Base-by-base conservation (phyloP, 2,329 filamentous ascomycete genomes). In the Scortechinia acanthostroma region DNA sequence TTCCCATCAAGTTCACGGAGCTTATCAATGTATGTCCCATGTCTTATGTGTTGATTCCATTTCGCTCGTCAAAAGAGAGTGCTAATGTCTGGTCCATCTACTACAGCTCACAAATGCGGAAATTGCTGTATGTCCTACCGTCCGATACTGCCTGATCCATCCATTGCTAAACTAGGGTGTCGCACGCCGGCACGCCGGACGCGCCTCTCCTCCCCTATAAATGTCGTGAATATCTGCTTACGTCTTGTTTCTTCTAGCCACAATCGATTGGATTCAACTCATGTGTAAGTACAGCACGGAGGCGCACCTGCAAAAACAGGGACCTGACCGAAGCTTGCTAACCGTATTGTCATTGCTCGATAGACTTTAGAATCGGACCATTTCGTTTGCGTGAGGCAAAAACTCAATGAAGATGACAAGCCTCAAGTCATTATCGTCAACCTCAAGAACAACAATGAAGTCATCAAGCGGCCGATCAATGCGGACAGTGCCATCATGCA, bases 401-500 rank as follows among this genome's bases (percentile, higher is more conserved):
- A 95, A 73, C 86, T 91, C 66, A 84, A 79, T 63, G 87, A 90
- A 58, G 80, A 83, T 53, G 79, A 89, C 52, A 85, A 88, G 57
- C 88, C 91, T 52, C 91, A 96, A 70, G 91, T 98, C 53, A 86
- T 98, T 68, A 98, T 98, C 65, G 74, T 98, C 70, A 88, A 98
- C 68, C 85, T 98, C 62, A 96, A 97, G 70, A 94, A 96, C 70
- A 83, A 83, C 71, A 96, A 95, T 80, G 91, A 93, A 73, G 83
- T 96, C 64, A 93, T 89, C 56, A 86, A 88, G 59, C 82, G 91
- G 62, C 89, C 91, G 43, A 98, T 98, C 74, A 97, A 95, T 75
- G 93, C 93, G 60, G 93, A 98, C 71, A 97, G 91, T 80, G 93
- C 94, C 58, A 95, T 98, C 64, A 97, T 98, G 93, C 93, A 98